These are phyloP conservation scores for Irpex sp. DNA, from an alignment of 1,284 basidiomycete genomes.

Conservation along the genomic window DNA sequence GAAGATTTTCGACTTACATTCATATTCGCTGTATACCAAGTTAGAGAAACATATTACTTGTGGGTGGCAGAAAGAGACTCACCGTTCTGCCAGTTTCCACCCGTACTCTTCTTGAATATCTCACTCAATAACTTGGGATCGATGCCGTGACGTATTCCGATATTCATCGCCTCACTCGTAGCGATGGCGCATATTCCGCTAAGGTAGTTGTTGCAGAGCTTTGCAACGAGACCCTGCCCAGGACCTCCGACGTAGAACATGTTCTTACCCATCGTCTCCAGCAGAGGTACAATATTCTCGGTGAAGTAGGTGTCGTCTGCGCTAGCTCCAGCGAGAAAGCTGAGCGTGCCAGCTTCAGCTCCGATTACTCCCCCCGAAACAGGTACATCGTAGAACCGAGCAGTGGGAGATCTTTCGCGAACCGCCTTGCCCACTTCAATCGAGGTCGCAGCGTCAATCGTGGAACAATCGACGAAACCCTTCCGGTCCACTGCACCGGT, in stretches of 20 bases:
- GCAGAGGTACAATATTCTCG: not conserved
- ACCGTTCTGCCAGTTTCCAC: slow-evolving; percentile 1
- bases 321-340: not conserved
- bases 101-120: slow-evolving; percentile 1
- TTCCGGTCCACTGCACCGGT: not conserved
- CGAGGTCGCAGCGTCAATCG: not conserved
- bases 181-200: slow-evolving; percentile 1
- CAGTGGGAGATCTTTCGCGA: not conserved
- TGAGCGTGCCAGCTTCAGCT: not conserved
- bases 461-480: not conserved
- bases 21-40: not conserved
- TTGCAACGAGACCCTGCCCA: not conserved
- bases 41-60: not conserved
- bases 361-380: not conserved
- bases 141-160: not conserved
- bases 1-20: not conserved
- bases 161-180: slow-evolving; percentile 1
- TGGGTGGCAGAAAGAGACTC: not conserved
- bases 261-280: slow-evolving; percentile 1
- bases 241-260: not conserved
- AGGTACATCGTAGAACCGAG: not conserved
- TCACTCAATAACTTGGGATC: not conserved
- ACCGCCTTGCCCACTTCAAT: slow-evolving; percentile 1
- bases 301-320: not conserved
- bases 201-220: slow-evolving; percentile 1